A percentile compares a stretch with the other conserved stretches of the same genome.
Evolutionary conservation across 768 basidiomycete genomes (phyloP).

Genomic region (Auricularia sp.): DNA sequence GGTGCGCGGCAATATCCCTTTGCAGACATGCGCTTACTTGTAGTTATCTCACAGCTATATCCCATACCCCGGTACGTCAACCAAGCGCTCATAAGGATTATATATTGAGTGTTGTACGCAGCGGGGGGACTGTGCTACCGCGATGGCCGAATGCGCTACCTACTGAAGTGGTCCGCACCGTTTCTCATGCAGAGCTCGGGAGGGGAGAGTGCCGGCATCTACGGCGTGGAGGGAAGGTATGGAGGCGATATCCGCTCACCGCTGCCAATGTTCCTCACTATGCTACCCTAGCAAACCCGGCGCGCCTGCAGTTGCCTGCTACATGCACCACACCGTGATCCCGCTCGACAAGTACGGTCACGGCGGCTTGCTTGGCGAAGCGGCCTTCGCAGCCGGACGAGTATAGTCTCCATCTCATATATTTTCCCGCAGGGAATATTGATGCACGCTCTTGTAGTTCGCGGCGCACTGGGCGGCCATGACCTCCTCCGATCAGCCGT

Average conservation of each 20-base stretch:
- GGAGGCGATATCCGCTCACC: conserved; percentile 1
- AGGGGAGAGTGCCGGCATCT: conserved; percentile 31
- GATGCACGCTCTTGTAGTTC: conserved; percentile 17
- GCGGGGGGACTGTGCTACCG: conserved; percentile 30
- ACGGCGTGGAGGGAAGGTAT: conserved; percentile 41
- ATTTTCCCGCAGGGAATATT: not conserved
- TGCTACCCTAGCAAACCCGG: conserved; percentile 33
- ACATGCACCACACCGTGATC: conserved; percentile 28
- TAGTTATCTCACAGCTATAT: conserved; percentile 19
- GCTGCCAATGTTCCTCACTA: not conserved
- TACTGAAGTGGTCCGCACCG: conserved; percentile 30
- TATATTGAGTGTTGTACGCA: too few relatives aligned
- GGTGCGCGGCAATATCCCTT: too few relatives aligned
- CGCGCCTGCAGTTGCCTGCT: conserved; percentile 31
- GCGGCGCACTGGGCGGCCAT: conserved; percentile 34
- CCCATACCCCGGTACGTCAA: conserved; percentile 26
- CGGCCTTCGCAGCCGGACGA: conserved; percentile 26
- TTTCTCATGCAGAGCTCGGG: conserved; percentile 21
- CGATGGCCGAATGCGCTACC: conserved; percentile 27
- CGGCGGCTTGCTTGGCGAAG: conserved; percentile 32
- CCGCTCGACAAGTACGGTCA: conserved; percentile 32
- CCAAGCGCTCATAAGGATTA: too few relatives aligned
- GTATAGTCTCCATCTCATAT: conserved; percentile 15
- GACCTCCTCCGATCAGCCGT: conserved; percentile 21
- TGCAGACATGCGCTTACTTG: too few relatives aligned